Evolutionary conservation across 495 filamentous ascomycete species (phyloP), one percentile per base, ranked within the genome.

Genomic region (Xylaria intraflava): DNA sequence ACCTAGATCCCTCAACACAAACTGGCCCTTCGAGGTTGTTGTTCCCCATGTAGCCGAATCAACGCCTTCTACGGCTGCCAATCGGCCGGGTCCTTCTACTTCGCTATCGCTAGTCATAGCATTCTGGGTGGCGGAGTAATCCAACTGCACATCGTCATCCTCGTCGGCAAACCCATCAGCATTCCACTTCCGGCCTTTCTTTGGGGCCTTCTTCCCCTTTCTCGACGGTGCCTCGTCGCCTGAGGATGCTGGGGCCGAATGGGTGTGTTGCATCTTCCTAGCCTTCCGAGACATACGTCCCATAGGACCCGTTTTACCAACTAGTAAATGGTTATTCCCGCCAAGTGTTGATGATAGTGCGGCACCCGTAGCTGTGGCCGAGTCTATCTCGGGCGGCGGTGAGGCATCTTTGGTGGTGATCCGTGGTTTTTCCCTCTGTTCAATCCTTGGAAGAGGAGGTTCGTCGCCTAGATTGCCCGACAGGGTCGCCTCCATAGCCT

Each of bases 141-240:
- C 93, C 26, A 98, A 73, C 45, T 85, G 77, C 11, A 81, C 73
- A 56, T 85, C 87, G 46, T 90, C 89, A 45, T 87, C 88, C 61
- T 96, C 93, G 59, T 91, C 88, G 8, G 88, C 90, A 47, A 86
- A 73, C 7, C 93, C 93, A 66, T 92, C 87, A 0, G 85, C 89
- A 68, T 92, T 86, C 93, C 93, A 98, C 60, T 82, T 87, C 46
- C 94, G 83, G 62, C 86, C 83, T 58, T 88, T 90, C 77, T 98
- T 98, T 6, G 72, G 77, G n/a, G 71, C 70, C 17, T 71, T 70
- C 65, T 83, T 87, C 26, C 75, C 71, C 59, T 81, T 84, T 42
- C 75, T 81, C 20, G 69, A 62, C 3, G 76, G 52, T 16, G 71
- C 77, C 62, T 96, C 90, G 51, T 96, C 93, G 0, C 90, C 88